A percentile compares a stretch with the other conserved stretches of the same genome.
phyloP scores from a whole-genome alignment of 768 basidiomycete genomes.

The Hericium coralloides region DNA sequence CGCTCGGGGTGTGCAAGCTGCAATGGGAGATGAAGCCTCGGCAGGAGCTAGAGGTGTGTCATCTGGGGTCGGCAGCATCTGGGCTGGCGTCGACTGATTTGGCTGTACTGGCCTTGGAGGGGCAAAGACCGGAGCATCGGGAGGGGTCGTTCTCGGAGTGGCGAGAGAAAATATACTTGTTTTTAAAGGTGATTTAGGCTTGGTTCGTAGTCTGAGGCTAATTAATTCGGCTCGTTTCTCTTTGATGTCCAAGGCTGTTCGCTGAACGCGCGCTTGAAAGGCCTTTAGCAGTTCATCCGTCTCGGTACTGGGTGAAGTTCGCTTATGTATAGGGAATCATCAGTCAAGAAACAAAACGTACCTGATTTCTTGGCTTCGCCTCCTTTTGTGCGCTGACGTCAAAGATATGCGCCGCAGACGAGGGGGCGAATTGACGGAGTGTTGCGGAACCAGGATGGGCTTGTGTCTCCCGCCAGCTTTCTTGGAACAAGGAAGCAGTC shows the following conservation, averaged over 20 bases:
- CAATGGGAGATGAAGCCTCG: not conserved
- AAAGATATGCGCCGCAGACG: not conserved
- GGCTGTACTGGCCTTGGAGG: not conserved
- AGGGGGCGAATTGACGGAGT: not conserved
- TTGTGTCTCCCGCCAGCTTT: conserved; percentile 6
- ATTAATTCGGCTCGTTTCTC: not conserved
- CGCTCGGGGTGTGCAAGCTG: not conserved
- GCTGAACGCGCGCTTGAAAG: not conserved
- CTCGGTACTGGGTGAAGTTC: not conserved
- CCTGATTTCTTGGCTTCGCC: not conserved
- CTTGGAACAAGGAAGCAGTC: conserved; percentile 1
- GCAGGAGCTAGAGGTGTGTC: not conserved
- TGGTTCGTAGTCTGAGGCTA: not conserved
- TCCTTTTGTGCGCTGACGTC: not conserved
- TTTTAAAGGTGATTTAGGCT: not conserved
- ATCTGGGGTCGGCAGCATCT: not conserved
- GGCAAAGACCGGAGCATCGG: not conserved
- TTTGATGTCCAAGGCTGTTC: not conserved
- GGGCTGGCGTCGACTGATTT: not conserved
- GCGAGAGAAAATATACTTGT: not conserved
- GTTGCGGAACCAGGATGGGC: conserved; percentile 5
- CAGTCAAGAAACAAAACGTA: not conserved
- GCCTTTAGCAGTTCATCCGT: not conserved
- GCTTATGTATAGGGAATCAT: not conserved
- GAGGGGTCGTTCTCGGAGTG: not conserved